Conservation (phyloP, 129 eudicot species). For the Artemisia argyi region DNA sequence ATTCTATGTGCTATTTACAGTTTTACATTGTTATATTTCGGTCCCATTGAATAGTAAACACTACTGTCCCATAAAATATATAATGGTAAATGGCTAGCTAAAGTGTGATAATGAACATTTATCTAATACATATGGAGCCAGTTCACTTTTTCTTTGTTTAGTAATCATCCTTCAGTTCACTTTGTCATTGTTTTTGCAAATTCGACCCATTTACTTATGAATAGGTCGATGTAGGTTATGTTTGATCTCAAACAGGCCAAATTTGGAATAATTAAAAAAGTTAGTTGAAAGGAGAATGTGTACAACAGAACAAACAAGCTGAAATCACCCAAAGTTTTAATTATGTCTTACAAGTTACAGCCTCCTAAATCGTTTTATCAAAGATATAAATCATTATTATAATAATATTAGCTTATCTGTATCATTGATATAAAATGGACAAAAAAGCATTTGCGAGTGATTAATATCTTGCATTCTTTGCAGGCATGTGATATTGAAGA, state of each 20-base stretch:
- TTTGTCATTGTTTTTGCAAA: background rate
- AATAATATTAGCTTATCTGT: background rate
- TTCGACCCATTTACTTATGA: background rate
- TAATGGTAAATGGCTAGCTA: background rate
- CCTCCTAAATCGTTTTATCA: too few relatives aligned
- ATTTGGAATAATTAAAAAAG: background rate
- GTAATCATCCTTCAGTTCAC: background rate
- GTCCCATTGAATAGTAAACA: slow-evolving; percentile 4
- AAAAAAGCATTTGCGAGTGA: background rate
- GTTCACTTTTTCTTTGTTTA: background rate
- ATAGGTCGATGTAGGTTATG: background rate
- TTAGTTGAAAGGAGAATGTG: background rate
- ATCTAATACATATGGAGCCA: background rate
- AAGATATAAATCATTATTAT: too few relatives aligned
- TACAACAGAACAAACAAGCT: background rate
- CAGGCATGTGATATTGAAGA: slow-evolving; percentile 82
- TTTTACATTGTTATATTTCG: background rate
- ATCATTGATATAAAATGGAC: background rate
- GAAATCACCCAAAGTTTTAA: too few relatives aligned
- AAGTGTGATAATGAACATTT: background rate
- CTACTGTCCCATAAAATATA: background rate
- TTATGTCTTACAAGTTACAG: too few relatives aligned
- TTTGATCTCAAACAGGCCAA: background rate
- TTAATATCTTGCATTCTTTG: slow-evolving; percentile 21
- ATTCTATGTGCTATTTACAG: background rate